Evolutionary conservation across 192 early-diverging fungal species (phyloP), one percentile per base, ranked within the genome.

Genomic region (Coemansia erecta): DNA sequence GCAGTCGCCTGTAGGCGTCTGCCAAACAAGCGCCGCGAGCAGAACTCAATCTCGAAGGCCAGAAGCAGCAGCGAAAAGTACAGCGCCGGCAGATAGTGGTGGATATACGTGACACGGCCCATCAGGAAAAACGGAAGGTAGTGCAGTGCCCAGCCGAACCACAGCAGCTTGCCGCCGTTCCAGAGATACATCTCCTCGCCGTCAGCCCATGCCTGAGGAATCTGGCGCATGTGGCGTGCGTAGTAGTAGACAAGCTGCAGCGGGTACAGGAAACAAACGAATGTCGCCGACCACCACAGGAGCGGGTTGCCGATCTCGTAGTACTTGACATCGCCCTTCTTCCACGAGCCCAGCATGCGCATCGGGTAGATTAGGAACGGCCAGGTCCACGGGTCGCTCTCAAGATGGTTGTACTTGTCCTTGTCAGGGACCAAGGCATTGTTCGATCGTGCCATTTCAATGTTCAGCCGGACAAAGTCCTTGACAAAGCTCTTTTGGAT

Each of bases 61-160:
- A 87, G 66, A 4, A 89, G 53, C 72, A 98, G 75, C 59, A 87
- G 87, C 28, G 86, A 87, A 78, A 93, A 89, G 57, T 95, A 95
- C 12, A 96, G 80, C 8, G 94, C 92, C 2, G 95, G 94, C 76
- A 97, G 94, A 68, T 98, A 98, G 72, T 98, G 97, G 68, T 99
- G 97, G 24, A 97, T 70, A 53, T 97, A 98, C 0, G 89, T 92
- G 41, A 97, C 93, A 31, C 97, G 89, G 19, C 95, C 95, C 93
- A 99, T 98, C 54, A 97, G 83, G 61, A 76, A 95, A 81, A 97
- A 97, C 15, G 95, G 95, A 21, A 89, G 39, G 71, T 95, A 98
- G 72, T 99, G 97, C 49, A 97, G 67, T 43, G 88, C 78, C 95
- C 94, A 99, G 24, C 94, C 95, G 40, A 86, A 64, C 18, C 87